A percentile compares a stretch with the other conserved stretches of the same genome.
Conservation (phyloP, 495 filamentous ascomycete species). For the Umbilicaria muhlenbergii region DNA sequence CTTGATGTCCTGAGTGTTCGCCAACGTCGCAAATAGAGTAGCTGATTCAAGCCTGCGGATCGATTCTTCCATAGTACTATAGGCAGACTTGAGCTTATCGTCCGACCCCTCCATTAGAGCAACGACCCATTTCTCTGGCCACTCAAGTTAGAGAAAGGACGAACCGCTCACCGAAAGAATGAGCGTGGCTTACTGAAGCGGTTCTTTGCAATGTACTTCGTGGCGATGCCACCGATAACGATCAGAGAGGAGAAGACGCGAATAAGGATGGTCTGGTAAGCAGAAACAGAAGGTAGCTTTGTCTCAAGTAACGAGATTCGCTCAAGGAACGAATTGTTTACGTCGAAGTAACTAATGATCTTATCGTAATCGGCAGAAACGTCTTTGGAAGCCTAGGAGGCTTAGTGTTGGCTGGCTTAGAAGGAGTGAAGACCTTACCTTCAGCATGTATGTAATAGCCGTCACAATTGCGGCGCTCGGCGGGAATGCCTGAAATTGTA, state of each 20-base stretch:
- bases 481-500: conserved; percentile 11
- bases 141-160: neutral
- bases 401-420: neutral
- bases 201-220: conserved; percentile 12
- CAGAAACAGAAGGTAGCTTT: conserved; percentile 6
- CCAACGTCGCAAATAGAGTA: no score
- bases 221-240: conserved; percentile 11
- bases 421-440: neutral
- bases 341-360: conserved; percentile 14
- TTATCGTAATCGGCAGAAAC: conserved; percentile 17
- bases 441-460: conserved; percentile 13
- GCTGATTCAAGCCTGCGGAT: conserved; percentile 4
- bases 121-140: conserved; percentile 12
- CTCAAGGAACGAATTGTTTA: conserved; percentile 14
- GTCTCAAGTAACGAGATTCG: conserved; percentile 13
- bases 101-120: conserved; percentile 10
- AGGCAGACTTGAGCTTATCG: conserved; percentile 8
- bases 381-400: conserved; percentile 10
- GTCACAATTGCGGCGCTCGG: conserved; percentile 12
- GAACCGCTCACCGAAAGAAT: neutral
- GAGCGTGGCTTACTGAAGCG: conserved; percentile 4
- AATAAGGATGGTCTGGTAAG: conserved; percentile 12
- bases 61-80: conserved; percentile 9
- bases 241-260: conserved; percentile 14
- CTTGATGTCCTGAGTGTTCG: no score